A percentile compares a stretch with the other conserved stretches of the same genome.
Evolutionary conservation across 768 basidiomycete genomes (phyloP).

Genomic region (Suillus bovinus): DNA sequence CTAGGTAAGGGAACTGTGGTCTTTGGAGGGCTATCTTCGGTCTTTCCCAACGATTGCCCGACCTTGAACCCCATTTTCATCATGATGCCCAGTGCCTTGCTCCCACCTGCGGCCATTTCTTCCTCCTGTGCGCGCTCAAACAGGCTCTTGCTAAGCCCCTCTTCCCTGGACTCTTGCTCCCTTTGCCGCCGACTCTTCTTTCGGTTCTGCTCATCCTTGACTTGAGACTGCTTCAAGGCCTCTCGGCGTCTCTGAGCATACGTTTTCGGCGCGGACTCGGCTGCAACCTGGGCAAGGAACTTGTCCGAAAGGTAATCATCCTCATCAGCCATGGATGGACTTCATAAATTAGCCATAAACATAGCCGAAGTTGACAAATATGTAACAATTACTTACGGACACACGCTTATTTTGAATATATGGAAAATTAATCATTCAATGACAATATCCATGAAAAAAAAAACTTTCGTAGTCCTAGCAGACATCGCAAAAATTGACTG

Average conservation of each 20-base stretch:
- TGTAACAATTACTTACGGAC: constrained; percentile 10
- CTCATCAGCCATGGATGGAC: constrained; percentile 62
- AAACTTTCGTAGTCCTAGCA: constrained; percentile 26
- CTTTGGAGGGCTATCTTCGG: constrained; percentile 19
- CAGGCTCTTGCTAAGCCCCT: constrained; percentile 77
- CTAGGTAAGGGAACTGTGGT: constrained; percentile 8
- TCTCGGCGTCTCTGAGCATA: constrained; percentile 75
- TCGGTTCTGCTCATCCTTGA: constrained; percentile 69
- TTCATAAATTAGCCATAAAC: constrained; percentile 3
- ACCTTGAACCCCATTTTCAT: constrained; percentile 93
- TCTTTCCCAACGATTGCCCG: constrained; percentile 71
- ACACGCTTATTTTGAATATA: constrained; percentile 3
- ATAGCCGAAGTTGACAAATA: constrained; percentile 20
- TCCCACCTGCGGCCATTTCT: constrained; percentile 44
- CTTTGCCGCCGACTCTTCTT: constrained; percentile 62
- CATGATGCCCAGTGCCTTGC: constrained; percentile 88
- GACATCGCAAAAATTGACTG: constrained; percentile 27
- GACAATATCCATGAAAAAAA: constrained; percentile 28
- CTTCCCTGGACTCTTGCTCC: constrained; percentile 74
- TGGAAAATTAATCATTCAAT: constrained; percentile 13
- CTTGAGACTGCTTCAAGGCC: constrained; percentile 51
- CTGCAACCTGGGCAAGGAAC: constrained; percentile 53
- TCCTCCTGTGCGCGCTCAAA: constrained; percentile 76
- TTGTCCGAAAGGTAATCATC: constrained; percentile 91
- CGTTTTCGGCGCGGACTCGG: constrained; percentile 49